Percentiles rank a stretch among this genome's conserved stretches.
Conservation (phyloP, 495 filamentous ascomycete genomes). For the Tuber indicum region DNA sequence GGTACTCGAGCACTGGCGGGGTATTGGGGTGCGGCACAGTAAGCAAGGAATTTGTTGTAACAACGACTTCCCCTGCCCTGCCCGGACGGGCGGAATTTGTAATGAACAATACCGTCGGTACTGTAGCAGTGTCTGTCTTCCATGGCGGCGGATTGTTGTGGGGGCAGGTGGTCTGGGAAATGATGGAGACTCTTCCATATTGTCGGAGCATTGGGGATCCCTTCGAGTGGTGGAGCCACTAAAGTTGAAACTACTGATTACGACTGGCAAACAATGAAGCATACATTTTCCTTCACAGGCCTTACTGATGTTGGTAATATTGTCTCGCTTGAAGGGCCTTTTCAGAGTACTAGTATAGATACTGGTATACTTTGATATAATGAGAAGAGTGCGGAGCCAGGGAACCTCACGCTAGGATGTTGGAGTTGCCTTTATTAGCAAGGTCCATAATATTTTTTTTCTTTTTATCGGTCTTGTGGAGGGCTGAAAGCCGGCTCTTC, state of each 20-base stretch:
- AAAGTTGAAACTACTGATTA: not conserved
- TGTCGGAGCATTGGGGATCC: not conserved
- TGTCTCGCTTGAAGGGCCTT: not conserved
- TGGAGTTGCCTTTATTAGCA: too few species aligned
- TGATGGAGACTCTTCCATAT: not conserved
- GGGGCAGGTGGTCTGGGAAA: not conserved
- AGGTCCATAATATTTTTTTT: too few species aligned
- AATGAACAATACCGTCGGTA: not conserved
- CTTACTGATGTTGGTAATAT: not conserved
- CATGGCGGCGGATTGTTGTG: not conserved
- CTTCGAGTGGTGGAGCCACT: not conserved
- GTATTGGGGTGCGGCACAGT: not conserved
- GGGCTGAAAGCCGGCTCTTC: too few species aligned
- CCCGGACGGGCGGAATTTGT: not conserved
- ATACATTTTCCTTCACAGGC: not conserved
- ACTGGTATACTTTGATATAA: not conserved
- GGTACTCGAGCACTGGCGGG: not conserved
- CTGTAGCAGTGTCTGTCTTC: not conserved
- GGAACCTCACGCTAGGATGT: too few species aligned
- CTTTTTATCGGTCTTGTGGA: too few species aligned
- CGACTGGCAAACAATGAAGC: not conserved
- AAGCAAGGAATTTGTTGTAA: not conserved
- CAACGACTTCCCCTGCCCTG: not conserved
- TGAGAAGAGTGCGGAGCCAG: not conserved
- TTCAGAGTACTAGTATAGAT: not conserved